Evolutionary conservation across 768 basidiomycete genomes (phyloP), one percentile per base, ranked within the genome.

Genomic region (Myochromella boudieri): DNA sequence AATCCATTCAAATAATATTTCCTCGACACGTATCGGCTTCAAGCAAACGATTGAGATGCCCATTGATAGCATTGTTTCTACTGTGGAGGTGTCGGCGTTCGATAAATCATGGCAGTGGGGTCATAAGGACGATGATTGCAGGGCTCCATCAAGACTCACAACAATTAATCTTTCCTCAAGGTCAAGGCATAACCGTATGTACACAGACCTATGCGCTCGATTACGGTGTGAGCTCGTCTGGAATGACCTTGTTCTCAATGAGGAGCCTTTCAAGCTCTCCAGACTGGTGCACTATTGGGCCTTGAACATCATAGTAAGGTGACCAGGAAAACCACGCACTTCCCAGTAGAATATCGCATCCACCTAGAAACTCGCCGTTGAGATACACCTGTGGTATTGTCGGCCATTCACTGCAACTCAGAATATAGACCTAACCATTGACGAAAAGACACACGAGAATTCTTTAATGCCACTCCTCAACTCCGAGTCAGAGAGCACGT

Each of bases 351-450:
- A 99, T 97, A 69, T 99, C 95, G 64, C 95, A 97, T 43, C 95
- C 97, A 25, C 95, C 95, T 29, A 99, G 76, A 59, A 99, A 99
- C 64, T 97, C 94, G 4, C 95, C 95, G 44, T 90, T 84, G 27
- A 98, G 77, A 60, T 95, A 99, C 11, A 99, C 65, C 64, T 99
- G 95, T 9, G 95, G 95, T 53, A 99, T 85, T 15, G 95, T 99
- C 12, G 95, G 95, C 95, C 95, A 99, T 53, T 97, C 91, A 17
- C 95, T 98, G 57, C 12, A 48, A 28, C 31, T 45, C 14, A 22
- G 37, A 26, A 21, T 27, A 7, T 15, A 26, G 43, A 12, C n/a
- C n/a, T n/a, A n/a, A 36, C 18, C 11, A 36, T 44, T 27, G 27
- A 14, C n/a, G 33, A 21, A 32, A 27, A 3, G 14, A 83, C 93